Conservation (phyloP, 257 asterid species). For the Buddleja alternifolia region DNA sequence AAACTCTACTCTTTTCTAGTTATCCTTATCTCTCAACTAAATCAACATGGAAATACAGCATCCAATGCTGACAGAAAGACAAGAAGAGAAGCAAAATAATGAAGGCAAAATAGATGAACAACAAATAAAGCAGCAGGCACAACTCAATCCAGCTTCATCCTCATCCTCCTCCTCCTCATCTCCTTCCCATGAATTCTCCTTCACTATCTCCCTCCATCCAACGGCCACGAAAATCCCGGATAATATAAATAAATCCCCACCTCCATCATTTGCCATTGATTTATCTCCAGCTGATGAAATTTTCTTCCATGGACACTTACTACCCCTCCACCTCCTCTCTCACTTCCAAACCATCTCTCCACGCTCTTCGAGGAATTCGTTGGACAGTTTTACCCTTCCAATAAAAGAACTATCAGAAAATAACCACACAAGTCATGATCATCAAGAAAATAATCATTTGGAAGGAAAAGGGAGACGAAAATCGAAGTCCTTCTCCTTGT, state of each 20-base stretch:
- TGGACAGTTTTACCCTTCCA: conserved; percentile 58
- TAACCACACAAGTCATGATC: conserved; percentile 11
- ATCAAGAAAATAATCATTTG: conserved; percentile 1
- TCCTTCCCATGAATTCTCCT: conserved; percentile 78
- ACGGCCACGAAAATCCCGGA: conserved; percentile 27
- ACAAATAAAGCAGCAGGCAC: conserved; percentile 16
- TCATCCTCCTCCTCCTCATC: conserved; percentile 60
- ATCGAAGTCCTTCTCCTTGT: conserved; percentile 55
- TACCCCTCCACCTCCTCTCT: conserved; percentile 73
- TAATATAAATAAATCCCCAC: conserved; percentile 27
- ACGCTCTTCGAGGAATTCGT: conserved; percentile 59
- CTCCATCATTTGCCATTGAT: conserved; percentile 55
- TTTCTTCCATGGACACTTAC: conserved; percentile 79
- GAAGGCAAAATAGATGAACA: conserved; percentile 7
- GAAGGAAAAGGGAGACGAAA: conserved; percentile 34
- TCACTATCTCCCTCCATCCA: conserved; percentile 63
- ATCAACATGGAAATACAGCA: conserved; percentile 36
- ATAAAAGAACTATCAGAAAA: conserved; percentile 28
- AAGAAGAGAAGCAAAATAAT: conserved; percentile 30
- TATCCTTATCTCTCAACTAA: conserved; percentile 38
- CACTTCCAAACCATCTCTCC: conserved; percentile 59
- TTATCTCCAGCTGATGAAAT: conserved; percentile 85
- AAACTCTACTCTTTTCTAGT: conserved; percentile 32
- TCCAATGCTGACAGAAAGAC: conserved; percentile 27
- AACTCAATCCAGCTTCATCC: conserved; percentile 19